A percentile compares a stretch with the other conserved stretches of the same genome.
These are phyloP conservation scores for Fusarium burgessii DNA, from an alignment of 2,329 filamentous ascomycete species.

Conservation along the genomic window DNA sequence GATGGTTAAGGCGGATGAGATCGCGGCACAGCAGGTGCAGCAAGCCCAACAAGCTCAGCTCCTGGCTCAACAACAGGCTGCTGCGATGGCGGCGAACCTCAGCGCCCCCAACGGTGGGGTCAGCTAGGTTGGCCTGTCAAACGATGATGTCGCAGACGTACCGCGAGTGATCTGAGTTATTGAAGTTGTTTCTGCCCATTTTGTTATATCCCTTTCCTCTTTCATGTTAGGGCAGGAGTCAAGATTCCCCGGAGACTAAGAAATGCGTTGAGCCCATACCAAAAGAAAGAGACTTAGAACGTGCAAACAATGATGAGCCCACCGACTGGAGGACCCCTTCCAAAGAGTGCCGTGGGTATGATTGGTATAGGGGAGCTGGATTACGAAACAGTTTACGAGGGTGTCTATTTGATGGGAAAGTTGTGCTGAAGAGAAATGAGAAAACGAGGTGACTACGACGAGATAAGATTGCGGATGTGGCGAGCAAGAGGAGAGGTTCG, in stretches of 20 bases:
- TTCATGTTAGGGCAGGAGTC: conserved; percentile 45
- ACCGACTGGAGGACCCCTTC: conserved; percentile 35
- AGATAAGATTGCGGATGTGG: conserved; percentile 10
- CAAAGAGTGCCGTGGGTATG: conserved; percentile 45
- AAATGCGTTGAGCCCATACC: conserved; percentile 44
- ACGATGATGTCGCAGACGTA: neutral
- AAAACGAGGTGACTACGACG: conserved; percentile 3
- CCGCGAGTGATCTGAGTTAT: conserved; percentile 37
- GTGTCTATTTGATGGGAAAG: conserved; percentile 3
- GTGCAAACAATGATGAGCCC: conserved; percentile 48
- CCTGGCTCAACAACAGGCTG: conserved; percentile 47
- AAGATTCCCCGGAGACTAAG: conserved; percentile 47
- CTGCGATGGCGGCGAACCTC: conserved; percentile 29
- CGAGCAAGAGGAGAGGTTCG: conserved; percentile 9
- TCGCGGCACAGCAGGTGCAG: conserved; percentile 51
- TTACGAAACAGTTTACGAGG: conserved; percentile 1
- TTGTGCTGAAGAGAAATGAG: neutral
- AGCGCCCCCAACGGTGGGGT: conserved; percentile 45
- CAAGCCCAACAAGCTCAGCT: conserved; percentile 46
- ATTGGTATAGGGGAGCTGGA: conserved; percentile 34
- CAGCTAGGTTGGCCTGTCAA: conserved; percentile 29
- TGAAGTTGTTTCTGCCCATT: conserved; percentile 43
- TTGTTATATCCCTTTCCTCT: conserved; percentile 47
- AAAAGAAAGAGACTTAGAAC: conserved; percentile 49
- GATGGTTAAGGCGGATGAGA: conserved; percentile 70